Percentiles rank a stretch among this genome's conserved stretches.
These are phyloP conservation scores for Cyberlindnera galapagoensis DNA, from an alignment of 805 yeast species.

Conservation along the genomic window DNA sequence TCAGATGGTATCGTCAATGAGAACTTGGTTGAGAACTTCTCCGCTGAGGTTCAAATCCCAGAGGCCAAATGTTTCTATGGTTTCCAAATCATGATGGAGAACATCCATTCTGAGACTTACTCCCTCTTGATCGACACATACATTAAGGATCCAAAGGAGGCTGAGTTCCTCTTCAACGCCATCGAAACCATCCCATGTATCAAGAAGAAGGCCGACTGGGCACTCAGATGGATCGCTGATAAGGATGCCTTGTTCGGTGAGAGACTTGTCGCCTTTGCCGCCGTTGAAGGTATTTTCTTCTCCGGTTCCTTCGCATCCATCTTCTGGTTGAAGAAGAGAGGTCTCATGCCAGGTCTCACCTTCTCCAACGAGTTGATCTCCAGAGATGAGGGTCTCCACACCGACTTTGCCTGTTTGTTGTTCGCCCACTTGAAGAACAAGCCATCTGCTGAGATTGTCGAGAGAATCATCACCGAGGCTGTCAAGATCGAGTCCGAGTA, in stretches of 20 bases:
- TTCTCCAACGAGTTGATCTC: slow-evolving; percentile 96
- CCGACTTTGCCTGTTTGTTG: slow-evolving; percentile 95
- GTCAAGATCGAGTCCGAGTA: slow-evolving; percentile 91
- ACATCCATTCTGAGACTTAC: slow-evolving; percentile 96
- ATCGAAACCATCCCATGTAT: slow-evolving; percentile 95
- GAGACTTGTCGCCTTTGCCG: slow-evolving; percentile 96
- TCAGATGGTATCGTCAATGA: slow-evolving; percentile 98
- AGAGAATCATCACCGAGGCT: slow-evolving; percentile 88
- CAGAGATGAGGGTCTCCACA: slow-evolving; percentile 98
- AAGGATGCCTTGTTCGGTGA: slow-evolving; percentile 86
- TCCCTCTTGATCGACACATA: slow-evolving; percentile 91
- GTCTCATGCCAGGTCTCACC: slow-evolving; percentile 97
- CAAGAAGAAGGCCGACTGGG: slow-evolving; percentile 98
- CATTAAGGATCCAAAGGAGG: slow-evolving; percentile 92
- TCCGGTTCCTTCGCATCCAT: slow-evolving; percentile 97
- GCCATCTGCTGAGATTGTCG: slow-evolving; percentile 74
- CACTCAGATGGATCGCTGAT: slow-evolving; percentile 93
- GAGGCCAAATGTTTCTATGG: slow-evolving; percentile 99
- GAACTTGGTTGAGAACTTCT: slow-evolving; percentile 93
- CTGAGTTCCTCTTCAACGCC: slow-evolving; percentile 87
- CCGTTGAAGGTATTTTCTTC: slow-evolving; percentile 98
- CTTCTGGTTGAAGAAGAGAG: slow-evolving; percentile 98
- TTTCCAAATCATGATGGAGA: slow-evolving; percentile 99
- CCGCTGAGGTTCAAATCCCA: slow-evolving; percentile 94
- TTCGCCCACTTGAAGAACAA: slow-evolving; percentile 90